A percentile compares a stretch with the other conserved stretches of the same genome.
These are phyloP conservation scores for Hypoxylon fuscum DNA, from an alignment of 495 filamentous ascomycete genomes.

Conservation along the genomic window DNA sequence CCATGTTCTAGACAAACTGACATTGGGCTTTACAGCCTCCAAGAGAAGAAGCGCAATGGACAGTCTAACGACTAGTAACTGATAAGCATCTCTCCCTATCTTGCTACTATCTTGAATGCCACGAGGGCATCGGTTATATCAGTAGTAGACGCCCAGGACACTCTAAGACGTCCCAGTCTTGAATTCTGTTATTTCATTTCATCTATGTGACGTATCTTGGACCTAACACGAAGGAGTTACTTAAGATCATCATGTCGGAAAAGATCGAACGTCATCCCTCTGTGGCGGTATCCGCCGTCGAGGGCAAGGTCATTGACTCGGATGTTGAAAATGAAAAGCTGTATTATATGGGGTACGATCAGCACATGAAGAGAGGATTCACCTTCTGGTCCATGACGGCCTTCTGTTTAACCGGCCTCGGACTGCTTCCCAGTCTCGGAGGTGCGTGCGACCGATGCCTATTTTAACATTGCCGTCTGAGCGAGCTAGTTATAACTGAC, in stretches of 20 bases:
- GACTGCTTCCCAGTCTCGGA: slow-evolving; percentile 10
- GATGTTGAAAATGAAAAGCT: slow-evolving; percentile 3
- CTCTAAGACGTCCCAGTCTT: not conserved
- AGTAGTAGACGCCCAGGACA: not conserved
- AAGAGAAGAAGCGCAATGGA: not conserved
- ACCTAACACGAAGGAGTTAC: not conserved
- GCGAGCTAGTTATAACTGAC: not conserved
- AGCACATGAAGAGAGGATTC: slow-evolving; percentile 19
- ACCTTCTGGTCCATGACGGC: slow-evolving; percentile 16
- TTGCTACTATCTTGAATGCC: not conserved
- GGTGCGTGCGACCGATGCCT: not conserved
- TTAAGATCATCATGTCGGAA: not conserved
- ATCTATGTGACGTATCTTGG: not conserved
- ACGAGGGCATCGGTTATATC: not conserved
- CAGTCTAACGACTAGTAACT: not conserved
- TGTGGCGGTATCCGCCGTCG: not conserved
- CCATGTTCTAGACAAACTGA: not conserved
- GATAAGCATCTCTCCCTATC: not conserved
- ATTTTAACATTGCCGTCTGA: not conserved
- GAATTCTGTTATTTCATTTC: not conserved
- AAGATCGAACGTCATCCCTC: not conserved
- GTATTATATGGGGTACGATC: slow-evolving; percentile 11
- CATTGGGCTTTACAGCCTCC: not conserved
- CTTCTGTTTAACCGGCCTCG: slow-evolving; percentile 10
- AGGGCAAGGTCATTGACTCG: not conserved